phyloP scores from a whole-genome alignment of 768 basidiomycete genomes.

The Candolleomyces efflorescens region DNA sequence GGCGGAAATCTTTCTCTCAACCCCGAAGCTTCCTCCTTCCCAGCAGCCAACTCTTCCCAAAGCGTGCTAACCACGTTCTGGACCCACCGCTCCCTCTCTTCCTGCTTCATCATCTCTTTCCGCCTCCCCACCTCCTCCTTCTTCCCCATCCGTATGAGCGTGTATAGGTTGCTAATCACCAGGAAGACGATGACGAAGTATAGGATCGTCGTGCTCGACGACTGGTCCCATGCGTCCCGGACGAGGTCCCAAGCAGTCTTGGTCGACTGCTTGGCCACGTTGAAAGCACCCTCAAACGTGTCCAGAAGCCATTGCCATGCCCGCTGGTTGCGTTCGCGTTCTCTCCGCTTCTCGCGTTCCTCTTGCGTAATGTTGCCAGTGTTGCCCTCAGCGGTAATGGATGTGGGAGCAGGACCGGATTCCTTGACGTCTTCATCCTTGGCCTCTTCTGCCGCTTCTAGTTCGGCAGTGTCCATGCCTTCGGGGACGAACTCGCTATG shows the following conservation, averaged over 20 bases:
- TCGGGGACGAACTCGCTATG: slow-evolving; percentile 86
- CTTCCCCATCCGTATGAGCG: slow-evolving; percentile 38
- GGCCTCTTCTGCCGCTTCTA: slow-evolving; percentile 26
- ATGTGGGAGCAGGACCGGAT: slow-evolving; percentile 8
- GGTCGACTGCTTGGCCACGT: slow-evolving; percentile 68
- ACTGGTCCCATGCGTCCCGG: slow-evolving; percentile 75
- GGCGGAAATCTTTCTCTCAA: slow-evolving; percentile 5
- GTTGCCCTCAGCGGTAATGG: slow-evolving; percentile 10
- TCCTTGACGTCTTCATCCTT: slow-evolving; percentile 1
- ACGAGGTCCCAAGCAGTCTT: slow-evolving; percentile 74
- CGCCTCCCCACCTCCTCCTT: slow-evolving; percentile 37
- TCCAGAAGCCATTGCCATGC: slow-evolving; percentile 88
- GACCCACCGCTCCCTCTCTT: slow-evolving; percentile 73
- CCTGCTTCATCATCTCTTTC: slow-evolving; percentile 48
- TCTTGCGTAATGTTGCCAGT: slow-evolving; percentile 25
- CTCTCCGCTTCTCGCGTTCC: slow-evolving; percentile 54
- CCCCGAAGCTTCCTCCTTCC: slow-evolving; percentile 25
- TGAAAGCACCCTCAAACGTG: slow-evolving; percentile 72
- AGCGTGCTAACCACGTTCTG: slow-evolving; percentile 68
- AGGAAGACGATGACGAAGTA: slow-evolving; percentile 69
- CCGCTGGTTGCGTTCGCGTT: slow-evolving; percentile 64
- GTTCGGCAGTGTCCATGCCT: slow-evolving; percentile 48
- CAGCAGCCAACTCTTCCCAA: slow-evolving; percentile 62
- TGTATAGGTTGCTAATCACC: slow-evolving; percentile 77
- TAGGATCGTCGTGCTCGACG: slow-evolving; percentile 65